phyloP scores from a whole-genome alignment of 176 grass and related monocot genomes.

The Leersia perrieri region DNA sequence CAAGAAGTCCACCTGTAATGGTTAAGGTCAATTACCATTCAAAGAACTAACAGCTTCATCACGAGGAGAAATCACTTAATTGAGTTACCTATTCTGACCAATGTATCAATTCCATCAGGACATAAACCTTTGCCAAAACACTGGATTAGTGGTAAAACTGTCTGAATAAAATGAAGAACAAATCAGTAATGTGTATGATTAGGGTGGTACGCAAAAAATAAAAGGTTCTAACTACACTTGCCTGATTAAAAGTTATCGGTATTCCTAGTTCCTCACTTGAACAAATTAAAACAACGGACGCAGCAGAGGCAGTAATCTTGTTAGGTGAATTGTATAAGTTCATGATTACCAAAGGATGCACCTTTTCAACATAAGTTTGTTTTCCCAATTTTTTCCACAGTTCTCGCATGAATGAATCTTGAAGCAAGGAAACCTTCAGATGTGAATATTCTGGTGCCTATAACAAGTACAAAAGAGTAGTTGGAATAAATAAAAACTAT shows the following conservation, averaged over 20 bases:
- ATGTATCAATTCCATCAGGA: constrained; percentile 78
- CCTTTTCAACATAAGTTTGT: constrained; percentile 74
- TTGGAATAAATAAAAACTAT: constrained; percentile 32
- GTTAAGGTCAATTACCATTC: constrained; percentile 17
- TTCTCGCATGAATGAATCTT: constrained; percentile 86
- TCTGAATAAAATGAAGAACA: constrained; percentile 54
- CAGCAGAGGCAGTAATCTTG: constrained; percentile 70
- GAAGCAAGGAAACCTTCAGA: constrained; percentile 85
- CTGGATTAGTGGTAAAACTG: constrained; percentile 77
- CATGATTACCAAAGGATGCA: constrained; percentile 73
- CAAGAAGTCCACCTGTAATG: constrained; percentile 74
- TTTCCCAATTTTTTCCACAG: constrained; percentile 95
- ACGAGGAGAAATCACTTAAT: constrained; percentile 19
- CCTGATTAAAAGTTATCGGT: constrained; percentile 94
- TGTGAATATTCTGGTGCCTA: constrained; percentile 80
- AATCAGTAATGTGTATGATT: constrained; percentile 30
- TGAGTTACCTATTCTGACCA: constrained; percentile 92
- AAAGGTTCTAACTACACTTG: constrained; percentile 32
- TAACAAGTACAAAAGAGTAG: constrained; percentile 32
- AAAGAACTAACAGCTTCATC: constrained; percentile 13
- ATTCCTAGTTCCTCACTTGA: constrained; percentile 94
- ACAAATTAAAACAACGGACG: constrained; percentile 81
- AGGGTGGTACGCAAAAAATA: not conserved
- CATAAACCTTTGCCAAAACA: constrained; percentile 90
- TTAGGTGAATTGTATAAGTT: constrained; percentile 78